Evolutionary conservation across 225 moss, liverwort and hornwort genomes (phyloP).

Genomic region (Thuidium tamariscinum): DNA sequence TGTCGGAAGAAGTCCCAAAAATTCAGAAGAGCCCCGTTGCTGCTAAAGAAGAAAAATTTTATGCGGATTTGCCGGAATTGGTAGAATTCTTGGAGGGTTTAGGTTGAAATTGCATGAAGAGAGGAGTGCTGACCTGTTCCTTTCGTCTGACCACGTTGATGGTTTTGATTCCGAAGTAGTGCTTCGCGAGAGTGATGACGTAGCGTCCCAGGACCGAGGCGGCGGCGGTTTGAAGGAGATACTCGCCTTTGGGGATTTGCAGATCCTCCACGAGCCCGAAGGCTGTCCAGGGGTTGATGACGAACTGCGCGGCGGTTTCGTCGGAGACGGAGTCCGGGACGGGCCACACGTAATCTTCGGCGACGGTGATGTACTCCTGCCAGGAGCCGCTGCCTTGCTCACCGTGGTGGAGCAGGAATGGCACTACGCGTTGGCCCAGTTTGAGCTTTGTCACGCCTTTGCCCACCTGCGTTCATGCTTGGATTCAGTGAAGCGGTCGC

Average conservation of each 20-base stretch:
- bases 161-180: slow-evolving; percentile 9
- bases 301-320: background rate
- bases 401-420: background rate
- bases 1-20: no score
- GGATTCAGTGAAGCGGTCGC: background rate
- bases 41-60: background rate
- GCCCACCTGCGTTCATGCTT: slow-evolving; percentile 3
- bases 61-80: background rate
- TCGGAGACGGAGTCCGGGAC: background rate
- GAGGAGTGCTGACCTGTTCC: background rate
- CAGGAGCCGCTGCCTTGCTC: background rate
- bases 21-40: background rate
- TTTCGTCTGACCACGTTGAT: slow-evolving; percentile 15
- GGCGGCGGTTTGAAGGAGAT: slow-evolving; percentile 6
- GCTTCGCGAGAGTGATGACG: background rate
- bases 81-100: background rate
- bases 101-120: background rate
- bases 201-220: slow-evolving; percentile 5
- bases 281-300: slow-evolving; percentile 5
- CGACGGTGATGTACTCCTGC: background rate
- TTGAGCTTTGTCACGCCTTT: slow-evolving; percentile 21
- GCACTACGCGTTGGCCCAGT: slow-evolving; percentile 4
- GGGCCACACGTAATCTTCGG: background rate
- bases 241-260: slow-evolving; percentile 11
- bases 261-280: background rate